Evolutionary conservation across 805 yeast genomes (phyloP).

Genomic region (Wilhelminamyces savonicus): DNA sequence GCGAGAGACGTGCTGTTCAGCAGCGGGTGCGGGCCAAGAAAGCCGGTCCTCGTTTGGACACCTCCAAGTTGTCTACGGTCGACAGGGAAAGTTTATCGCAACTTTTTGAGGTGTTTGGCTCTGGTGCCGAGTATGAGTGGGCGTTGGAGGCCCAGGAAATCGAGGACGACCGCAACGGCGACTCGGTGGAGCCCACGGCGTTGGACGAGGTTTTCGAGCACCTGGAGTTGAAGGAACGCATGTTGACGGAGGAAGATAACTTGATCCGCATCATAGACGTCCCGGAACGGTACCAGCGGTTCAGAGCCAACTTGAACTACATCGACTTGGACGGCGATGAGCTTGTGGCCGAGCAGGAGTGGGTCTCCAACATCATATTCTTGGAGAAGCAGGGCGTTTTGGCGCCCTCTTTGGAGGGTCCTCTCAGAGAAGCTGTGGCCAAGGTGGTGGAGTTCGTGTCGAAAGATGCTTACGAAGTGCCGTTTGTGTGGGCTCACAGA

Average conservation of each 20-base stretch:
- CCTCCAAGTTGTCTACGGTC: conserved; percentile 53
- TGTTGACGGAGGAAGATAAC: conserved; percentile 91
- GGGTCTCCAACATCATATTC: conserved; percentile 68
- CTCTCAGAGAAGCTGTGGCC: conserved; percentile 65
- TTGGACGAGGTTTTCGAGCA: conserved; percentile 92
- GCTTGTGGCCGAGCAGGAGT: conserved; percentile 63
- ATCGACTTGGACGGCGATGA: conserved; percentile 68
- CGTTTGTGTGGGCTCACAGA: conserved; percentile 92
- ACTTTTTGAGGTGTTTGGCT: conserved; percentile 91
- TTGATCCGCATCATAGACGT: conserved; percentile 77
- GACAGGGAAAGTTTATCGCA: conserved; percentile 92
- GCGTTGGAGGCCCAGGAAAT: conserved; percentile 85
- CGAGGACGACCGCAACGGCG: conserved; percentile 48
- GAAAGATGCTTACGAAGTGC: conserved; percentile 81
- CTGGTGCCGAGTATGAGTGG: conserved; percentile 97
- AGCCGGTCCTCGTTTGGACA: conserved; percentile 42
- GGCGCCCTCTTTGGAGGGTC: conserved; percentile 33
- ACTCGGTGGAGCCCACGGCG: conserved; percentile 51
- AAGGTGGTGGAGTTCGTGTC: conserved; percentile 67
- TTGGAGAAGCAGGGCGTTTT: conserved; percentile 48
- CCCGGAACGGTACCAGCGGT: conserved; percentile 86
- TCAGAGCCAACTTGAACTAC: conserved; percentile 60
- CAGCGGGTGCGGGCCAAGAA: conserved; percentile 27
- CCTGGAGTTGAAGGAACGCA: conserved; percentile 81
- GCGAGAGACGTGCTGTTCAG: conserved; percentile 25